Base-by-base conservation (phyloP, 768 basidiomycete genomes). In the Tricholoma matsutake region DNA sequence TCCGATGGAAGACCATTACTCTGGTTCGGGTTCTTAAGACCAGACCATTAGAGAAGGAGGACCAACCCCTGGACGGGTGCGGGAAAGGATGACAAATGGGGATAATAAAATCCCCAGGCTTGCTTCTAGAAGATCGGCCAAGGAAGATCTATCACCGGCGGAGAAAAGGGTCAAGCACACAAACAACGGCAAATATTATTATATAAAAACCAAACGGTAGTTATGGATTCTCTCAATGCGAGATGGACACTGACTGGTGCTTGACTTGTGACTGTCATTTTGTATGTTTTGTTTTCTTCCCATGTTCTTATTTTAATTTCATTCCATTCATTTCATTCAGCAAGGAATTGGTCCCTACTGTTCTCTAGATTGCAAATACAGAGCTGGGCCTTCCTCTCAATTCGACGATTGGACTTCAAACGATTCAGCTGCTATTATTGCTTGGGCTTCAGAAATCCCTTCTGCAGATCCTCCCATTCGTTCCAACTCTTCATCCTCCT, bases 171-270 rank as follows among this genome's bases (percentile, higher is more conserved):
- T 3, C 22, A 25, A n/a, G n/a, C 22, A 1, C 22, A 25, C 22
- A 25, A 25, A 25, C 3, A 25, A 25, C 22, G 22, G 22, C 22
- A 25, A 25, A 25, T 25, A 25, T 3, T 1, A 25, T 25, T 25
- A 25, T 25, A 25, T 25, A 25, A 25, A n/a, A n/a, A n/a, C n/a
- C n/a, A n/a, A n/a, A n/a, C n/a, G n/a, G n/a, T n/a, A n/a, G n/a
- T n/a, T n/a, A n/a, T n/a, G n/a, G n/a, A n/a, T n/a, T n/a, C n/a
- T n/a, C n/a, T n/a, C n/a, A 25, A 25, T 25, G 22, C 22, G 22
- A 11, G 1, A 84, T 87, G 81, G 87, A 88, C 73, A 80, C 82
- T 64, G 83, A 88, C 76, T 88, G 86, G 86, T 91, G 89, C 71
- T 77, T 90, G 65, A 77, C 79, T 58, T 91, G 89, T 78, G 78